These are phyloP conservation scores for Cutaneotrichosporon mucoides DNA, from an alignment of 1,284 basidiomycete genomes.

Conservation along the genomic window DNA sequence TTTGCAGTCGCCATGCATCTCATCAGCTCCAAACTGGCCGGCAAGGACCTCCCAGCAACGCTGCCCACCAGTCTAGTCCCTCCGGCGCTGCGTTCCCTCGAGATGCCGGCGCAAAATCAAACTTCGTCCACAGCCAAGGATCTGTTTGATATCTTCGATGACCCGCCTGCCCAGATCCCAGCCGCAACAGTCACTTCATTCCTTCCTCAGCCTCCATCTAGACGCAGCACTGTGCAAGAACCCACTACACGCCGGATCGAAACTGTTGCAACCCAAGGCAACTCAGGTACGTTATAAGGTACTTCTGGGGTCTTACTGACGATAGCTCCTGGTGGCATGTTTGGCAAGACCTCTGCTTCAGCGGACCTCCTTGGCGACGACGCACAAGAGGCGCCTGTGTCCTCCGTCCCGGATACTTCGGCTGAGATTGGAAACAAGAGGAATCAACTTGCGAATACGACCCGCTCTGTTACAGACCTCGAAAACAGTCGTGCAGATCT, in stretches of 20 bases:
- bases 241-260: not conserved
- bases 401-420: slow-evolving; percentile 46
- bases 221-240: slow-evolving; percentile 9
- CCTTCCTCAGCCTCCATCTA: slow-evolving; percentile 25
- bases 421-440: slow-evolving; percentile 77
- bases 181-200: slow-evolving; percentile 16
- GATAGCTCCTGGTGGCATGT: not conserved
- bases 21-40: slow-evolving; percentile 80
- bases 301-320: not conserved
- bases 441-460: slow-evolving; percentile 79
- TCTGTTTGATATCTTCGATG: slow-evolving; percentile 48
- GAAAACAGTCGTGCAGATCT: slow-evolving; percentile 43
- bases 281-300: not conserved
- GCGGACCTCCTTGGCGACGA: slow-evolving; percentile 46
- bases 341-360: not conserved
- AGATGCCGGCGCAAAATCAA: not conserved
- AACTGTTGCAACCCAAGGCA: not conserved
- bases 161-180: slow-evolving; percentile 13
- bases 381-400: slow-evolving; percentile 13
- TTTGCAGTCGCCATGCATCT: slow-evolving; percentile 97
- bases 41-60: slow-evolving; percentile 70
- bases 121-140: slow-evolving; percentile 33
- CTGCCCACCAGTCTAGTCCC: slow-evolving; percentile 76
- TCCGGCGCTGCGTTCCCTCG: slow-evolving; percentile 51
- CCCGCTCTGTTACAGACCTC: slow-evolving; percentile 47